Evolutionary conservation across 2,329 filamentous ascomycete genomes (phyloP), one percentile per base, ranked within the genome.

Genomic region (Curvularia sp.): DNA sequence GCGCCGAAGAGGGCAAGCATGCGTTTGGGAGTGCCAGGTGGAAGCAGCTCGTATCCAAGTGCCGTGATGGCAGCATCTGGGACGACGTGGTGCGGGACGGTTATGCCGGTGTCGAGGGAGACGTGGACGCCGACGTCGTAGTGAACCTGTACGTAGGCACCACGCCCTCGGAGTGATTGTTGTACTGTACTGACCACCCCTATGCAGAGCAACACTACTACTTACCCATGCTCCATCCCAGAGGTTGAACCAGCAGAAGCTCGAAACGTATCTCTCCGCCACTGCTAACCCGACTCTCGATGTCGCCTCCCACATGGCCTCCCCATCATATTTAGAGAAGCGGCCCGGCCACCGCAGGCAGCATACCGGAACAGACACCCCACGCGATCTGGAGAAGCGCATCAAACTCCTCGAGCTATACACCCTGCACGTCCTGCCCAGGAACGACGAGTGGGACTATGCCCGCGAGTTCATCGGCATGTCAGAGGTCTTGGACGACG

Each of bases 391-490:
- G 34, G 89, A 91, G 66, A 88, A 92, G 4, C 86, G 93, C 45
- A 88, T 97, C 63, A 96, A 96, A 80, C 91, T 99, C 41, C 86
- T 99, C 49, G 95, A 99, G 79, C 84, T 99, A 8, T 99, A 97
- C 77, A 96, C 93, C 1, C 84, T 99, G 4, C 95, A 99, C 73
- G 92, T 98, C 7, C 86, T 99, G n/a, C 88, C 94, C 5, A 86
- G 92, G 52, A 98, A 97, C 68, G 88, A 92, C 55, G 93, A 98
- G 79, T 99, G 95, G 95, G 92, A 97, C 57, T 97, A 97, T 70
- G 92, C 95, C 3, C 86, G 87, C 59, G 91, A 96, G 68, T 98
- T 98, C 76, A 96, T 98, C 71, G 87, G 84, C 70, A 87, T 92
- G 71, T 95, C 89, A 75, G 88, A 94, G 46, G 87, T 97, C 25